Conservation (phyloP, 208 protist species). For the Crithidia fasciculata region DNA sequence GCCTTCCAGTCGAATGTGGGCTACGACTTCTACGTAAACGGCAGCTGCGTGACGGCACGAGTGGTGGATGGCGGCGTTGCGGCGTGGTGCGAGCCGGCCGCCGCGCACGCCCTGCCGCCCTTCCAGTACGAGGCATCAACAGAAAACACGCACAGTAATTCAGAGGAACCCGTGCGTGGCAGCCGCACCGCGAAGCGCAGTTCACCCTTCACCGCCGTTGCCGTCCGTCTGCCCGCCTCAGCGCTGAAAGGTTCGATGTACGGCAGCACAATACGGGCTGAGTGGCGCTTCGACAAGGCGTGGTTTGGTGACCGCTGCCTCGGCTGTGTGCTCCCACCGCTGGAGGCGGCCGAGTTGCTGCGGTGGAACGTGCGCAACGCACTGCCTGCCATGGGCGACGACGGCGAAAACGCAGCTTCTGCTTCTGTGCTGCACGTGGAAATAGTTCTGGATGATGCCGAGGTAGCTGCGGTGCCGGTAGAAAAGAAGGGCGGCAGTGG, state of each 20-base stretch:
- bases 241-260: constrained; percentile 15
- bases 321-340: constrained; percentile 39
- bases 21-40: constrained; percentile 60
- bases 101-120: constrained; percentile 31
- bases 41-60: constrained; percentile 22
- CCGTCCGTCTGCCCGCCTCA: constrained; percentile 18
- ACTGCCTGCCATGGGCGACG: constrained; percentile 11
- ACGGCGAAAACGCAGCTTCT: neutral
- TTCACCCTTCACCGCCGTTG: constrained; percentile 8
- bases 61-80: no score
- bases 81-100: constrained; percentile 42
- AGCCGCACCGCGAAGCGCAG: neutral
- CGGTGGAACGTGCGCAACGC: constrained; percentile 37
- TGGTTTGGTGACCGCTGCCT: constrained; percentile 73
- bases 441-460: constrained; percentile 4
- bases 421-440: constrained; percentile 21
- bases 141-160: neutral
- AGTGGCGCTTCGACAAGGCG: constrained; percentile 44
- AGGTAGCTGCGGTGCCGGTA: neutral
- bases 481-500: neutral
- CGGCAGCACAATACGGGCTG: constrained; percentile 17
- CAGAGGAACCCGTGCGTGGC: neutral
- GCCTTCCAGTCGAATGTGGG: constrained; percentile 61
- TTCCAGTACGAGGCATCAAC: constrained; percentile 34
- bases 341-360: constrained; percentile 40